Base-by-base conservation (phyloP, 148 eudicot species). In the Vaccinium myrtillus region DNA sequence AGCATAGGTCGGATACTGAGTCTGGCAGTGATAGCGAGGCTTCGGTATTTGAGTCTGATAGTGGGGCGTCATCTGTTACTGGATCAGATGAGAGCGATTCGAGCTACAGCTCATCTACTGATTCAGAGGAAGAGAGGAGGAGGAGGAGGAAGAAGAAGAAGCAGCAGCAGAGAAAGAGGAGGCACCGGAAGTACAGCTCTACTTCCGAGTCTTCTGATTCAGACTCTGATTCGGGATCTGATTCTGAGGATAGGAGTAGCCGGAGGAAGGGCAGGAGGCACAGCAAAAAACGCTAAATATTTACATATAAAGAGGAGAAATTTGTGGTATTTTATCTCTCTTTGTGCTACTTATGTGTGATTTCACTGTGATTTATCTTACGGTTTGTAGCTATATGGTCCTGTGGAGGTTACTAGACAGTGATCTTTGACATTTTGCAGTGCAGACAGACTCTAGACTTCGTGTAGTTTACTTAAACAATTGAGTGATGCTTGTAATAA, bases 11-110 rank as follows among this genome's bases (percentile, higher is more conserved):
- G 18, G 94, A 91, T 58, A 86, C 91, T 0, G 92, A 92, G 81
- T 91, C 96, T 58, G 91, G 86, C 58, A 90, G 88, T 85, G 94
- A 88, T 76, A 90, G 93, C 58, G 98, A 93, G 83, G 94, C 93
- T 80, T 94, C 98, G 6, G 98, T 91, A 13, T 96, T 93, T 65
- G 92, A 91, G 65, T 91, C 97, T 63, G 95, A 91, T 65, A 91
- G 94, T 85, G 83, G 75, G 58, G 86, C 90, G 2, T 92, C 93
- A 1, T 93, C 95, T 18, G 93, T 75, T 70, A 79, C 91, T 19
- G 92, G 92, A 9, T 93, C 98, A 2, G 97, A 91, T 65, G 94
- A 88, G 83, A 91, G 94, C 89, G 98, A 84, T 63, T 93, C 95
- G 3, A 92, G 93, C 82, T 82, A 87, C 86, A 94, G 93, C 81